A percentile compares a stretch with the other conserved stretches of the same genome.
Evolutionary conservation across 192 early-diverging fungal species (phyloP).

Genomic region (Endogone sp.): DNA sequence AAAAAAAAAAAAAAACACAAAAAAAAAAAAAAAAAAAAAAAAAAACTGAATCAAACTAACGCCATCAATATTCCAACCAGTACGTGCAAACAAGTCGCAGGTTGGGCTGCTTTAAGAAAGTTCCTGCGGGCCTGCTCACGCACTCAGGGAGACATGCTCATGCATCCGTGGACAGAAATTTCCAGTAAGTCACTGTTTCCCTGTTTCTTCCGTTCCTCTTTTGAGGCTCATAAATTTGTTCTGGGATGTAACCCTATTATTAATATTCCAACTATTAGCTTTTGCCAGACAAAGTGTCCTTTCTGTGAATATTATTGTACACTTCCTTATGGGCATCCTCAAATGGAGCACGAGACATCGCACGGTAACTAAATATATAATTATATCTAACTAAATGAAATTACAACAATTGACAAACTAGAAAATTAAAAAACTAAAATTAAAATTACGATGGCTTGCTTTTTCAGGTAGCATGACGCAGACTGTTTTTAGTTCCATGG

Average conservation of each 20-base stretch:
- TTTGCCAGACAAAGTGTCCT: constrained; percentile 25
- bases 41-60: no score
- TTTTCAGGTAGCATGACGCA: constrained; percentile 33
- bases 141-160: constrained; percentile 30
- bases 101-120: constrained; percentile 30
- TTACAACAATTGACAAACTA: constrained; percentile 1
- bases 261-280: constrained; percentile 5
- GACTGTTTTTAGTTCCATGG: constrained; percentile 24
- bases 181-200: no score
- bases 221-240: no score
- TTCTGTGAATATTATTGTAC: constrained; percentile 24
- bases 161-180: constrained; percentile 4
- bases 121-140: constrained; percentile 23
- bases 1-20: no score
- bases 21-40: no score
- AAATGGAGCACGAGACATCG: constrained; percentile 22
- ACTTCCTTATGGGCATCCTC: constrained; percentile 18
- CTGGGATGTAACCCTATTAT: no score
- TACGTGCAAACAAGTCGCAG: no score
- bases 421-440: no score
- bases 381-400: not conserved
- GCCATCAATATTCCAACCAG: no score
- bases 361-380: constrained; percentile 11
- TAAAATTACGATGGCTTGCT: no score
- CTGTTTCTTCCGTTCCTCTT: no score